Percentiles rank a stretch among this genome's conserved stretches.
These are phyloP conservation scores for Cystobasidiopsis lactophilus DNA, from an alignment of 768 basidiomycete species.

Conservation along the genomic window DNA sequence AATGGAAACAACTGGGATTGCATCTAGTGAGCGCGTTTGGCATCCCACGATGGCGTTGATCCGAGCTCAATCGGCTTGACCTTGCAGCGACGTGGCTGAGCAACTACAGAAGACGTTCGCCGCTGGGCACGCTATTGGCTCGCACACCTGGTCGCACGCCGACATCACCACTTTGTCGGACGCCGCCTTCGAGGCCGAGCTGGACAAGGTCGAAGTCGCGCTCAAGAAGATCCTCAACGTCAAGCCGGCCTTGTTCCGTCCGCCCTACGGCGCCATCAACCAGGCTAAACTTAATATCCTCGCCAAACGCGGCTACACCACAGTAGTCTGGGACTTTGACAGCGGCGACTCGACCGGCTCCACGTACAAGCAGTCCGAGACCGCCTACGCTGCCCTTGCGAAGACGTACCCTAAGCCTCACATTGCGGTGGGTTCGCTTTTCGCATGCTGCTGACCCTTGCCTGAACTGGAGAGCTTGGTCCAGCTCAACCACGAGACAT, in stretches of 20 bases:
- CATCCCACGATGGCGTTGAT: background rate
- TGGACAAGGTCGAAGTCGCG: conserved; percentile 15
- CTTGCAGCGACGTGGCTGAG: conserved; percentile 3
- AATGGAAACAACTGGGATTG: conserved; percentile 17
- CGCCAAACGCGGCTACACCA: conserved; percentile 13
- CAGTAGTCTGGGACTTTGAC: conserved; percentile 16
- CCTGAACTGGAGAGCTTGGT: too few relatives aligned
- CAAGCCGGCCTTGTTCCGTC: conserved; percentile 17
- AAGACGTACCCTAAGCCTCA: conserved; percentile 3
- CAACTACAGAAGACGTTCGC: background rate
- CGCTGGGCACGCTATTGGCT: background rate
- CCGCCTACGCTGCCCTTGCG: conserved; percentile 12
- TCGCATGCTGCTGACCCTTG: too few relatives aligned
- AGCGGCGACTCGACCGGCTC: conserved; percentile 10
- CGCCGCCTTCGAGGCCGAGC: conserved; percentile 13
- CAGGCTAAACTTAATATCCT: conserved; percentile 4
- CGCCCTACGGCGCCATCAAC: conserved; percentile 15
- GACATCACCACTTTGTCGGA: conserved; percentile 13
- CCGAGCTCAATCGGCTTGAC: conserved; percentile 8
- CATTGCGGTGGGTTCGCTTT: too few relatives aligned
- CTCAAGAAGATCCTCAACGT: conserved; percentile 19
- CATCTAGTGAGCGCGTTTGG: conserved; percentile 9
- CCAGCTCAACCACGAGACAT: conserved; percentile 18
- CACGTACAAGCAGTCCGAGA: conserved; percentile 3
- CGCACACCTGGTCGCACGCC: conserved; percentile 2